phyloP scores from a whole-genome alignment of 495 filamentous ascomycete species.

The Penicillium diatomitis region DNA sequence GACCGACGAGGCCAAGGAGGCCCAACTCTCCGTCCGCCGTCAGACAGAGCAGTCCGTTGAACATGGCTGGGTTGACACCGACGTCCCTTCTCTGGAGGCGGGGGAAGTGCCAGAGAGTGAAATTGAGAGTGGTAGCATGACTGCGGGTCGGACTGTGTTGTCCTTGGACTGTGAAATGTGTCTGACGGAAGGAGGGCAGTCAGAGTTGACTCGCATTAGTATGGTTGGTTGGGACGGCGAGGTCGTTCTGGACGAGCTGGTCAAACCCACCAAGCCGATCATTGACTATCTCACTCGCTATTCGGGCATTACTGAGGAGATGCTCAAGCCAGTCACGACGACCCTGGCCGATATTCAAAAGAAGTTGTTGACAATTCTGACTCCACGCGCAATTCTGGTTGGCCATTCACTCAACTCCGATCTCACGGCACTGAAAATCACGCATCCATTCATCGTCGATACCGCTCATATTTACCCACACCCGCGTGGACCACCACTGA shows the following conservation, averaged over 20 bases:
- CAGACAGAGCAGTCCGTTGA: constrained; percentile 33
- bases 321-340: constrained; percentile 72
- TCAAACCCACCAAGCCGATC: constrained; percentile 79
- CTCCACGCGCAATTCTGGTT: constrained; percentile 68
- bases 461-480: constrained; percentile 82
- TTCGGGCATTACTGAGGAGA: constrained; percentile 83
- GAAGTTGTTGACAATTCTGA: constrained; percentile 61
- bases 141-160: constrained; percentile 70
- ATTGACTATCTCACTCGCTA: constrained; percentile 80
- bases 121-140: constrained; percentile 71
- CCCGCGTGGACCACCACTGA: constrained; percentile 61
- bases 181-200: constrained; percentile 61
- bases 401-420: constrained; percentile 93
- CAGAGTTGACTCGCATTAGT: constrained; percentile 80
- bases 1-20: constrained; percentile 28
- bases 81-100: constrained; percentile 56
- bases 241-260: constrained; percentile 76
- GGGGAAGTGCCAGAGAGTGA: constrained; percentile 56
- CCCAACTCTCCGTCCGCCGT: constrained; percentile 38
- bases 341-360: constrained; percentile 76
- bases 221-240: constrained; percentile 78
- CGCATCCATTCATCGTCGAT: constrained; percentile 89
- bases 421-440: constrained; percentile 68
- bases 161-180: constrained; percentile 98
- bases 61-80: constrained; percentile 77